These are phyloP conservation scores for Phytophthora niederhauseri DNA, from an alignment of 352 stramenopile species.

Conservation along the genomic window DNA sequence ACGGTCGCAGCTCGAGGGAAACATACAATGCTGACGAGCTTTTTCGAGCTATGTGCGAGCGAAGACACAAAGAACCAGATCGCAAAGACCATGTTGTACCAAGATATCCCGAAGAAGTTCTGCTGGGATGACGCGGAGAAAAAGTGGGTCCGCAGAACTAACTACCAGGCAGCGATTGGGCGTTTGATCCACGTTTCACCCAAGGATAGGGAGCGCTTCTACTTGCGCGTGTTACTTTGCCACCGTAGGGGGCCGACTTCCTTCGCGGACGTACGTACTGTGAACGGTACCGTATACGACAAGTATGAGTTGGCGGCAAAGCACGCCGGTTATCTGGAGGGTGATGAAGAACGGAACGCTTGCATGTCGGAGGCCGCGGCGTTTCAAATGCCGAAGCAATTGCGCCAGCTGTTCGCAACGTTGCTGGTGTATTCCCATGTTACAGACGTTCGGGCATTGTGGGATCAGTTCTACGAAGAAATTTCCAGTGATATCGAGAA, in stretches of 20 bases:
- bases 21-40: not conserved
- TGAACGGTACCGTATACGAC: constrained; percentile 10
- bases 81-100: constrained; percentile 17
- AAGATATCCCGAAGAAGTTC: constrained; percentile 23
- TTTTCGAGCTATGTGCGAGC: constrained; percentile 18
- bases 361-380: constrained; percentile 22
- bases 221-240: constrained; percentile 29
- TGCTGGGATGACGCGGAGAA: not conserved
- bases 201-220: constrained; percentile 24
- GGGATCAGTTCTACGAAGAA: no score
- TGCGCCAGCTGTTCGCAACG: constrained; percentile 40
- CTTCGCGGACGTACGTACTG: constrained; percentile 29
- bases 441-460: no score
- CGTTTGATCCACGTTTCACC: constrained; percentile 6
- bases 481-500: constrained; percentile 13
- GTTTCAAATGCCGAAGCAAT: constrained; percentile 34
- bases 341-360: constrained; percentile 24
- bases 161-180: constrained; percentile 12
- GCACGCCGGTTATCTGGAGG: constrained; percentile 23
- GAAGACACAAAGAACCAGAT: constrained; percentile 13
- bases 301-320: constrained; percentile 27
- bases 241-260: constrained; percentile 30
- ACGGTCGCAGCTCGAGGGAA: not conserved
- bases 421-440: constrained; percentile 7
- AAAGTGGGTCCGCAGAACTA: constrained; percentile 21